Evolutionary conservation across 805 yeast genomes (phyloP), one percentile per base, ranked within the genome.

Genomic region (Tanozyma kutaoensis): DNA sequence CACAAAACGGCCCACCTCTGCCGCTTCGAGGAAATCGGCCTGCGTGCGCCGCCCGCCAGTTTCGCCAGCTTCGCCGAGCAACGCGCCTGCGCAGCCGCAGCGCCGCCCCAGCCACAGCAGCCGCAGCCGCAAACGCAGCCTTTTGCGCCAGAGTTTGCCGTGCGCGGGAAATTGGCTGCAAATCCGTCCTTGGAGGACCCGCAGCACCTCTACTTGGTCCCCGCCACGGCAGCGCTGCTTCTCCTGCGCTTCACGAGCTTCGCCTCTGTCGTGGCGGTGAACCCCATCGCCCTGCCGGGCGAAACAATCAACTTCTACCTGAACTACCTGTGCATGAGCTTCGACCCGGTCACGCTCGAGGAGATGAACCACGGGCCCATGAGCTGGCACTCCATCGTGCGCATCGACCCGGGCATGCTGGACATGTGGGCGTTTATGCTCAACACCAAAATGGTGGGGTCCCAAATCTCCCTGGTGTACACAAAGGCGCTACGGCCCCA

Each of bases 361-460:
- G 34, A 34, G 15, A 12, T 26, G 18, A 34, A 34, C 34, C 36
- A 38, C 29, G 44, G 42, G 8, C 37, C 40, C 10, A 31, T 39
- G 21, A 25, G 37, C 16, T 30, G 39, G 39, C 33, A 32, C 16
- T 25, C 34, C 4, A 24, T 36, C 22, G 32, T 38, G 20, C 29
- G 39, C 16, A 29, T 29, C 8, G 44, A 39, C 16, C 38, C 33
- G 5, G 44, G 42, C 1, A 29, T 39, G 4, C 27, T 33, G 11
- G 34, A 32, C 8, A 24, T 35, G 14, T 36, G 38, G 37, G 30
- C 33, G 5, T 39, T 39, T 16, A 24, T 38, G 19, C 21, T 31
- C 15, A 25, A 29, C 20, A 30, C 25, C 16, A 25, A 24, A 15
- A 33, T 35, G 3, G 20, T 20, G 4, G 17, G 12, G 13, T 17